These are phyloP conservation scores for Discostella stelligeroides DNA, from an alignment of 108 stramenopile species.

Conservation along the genomic window DNA sequence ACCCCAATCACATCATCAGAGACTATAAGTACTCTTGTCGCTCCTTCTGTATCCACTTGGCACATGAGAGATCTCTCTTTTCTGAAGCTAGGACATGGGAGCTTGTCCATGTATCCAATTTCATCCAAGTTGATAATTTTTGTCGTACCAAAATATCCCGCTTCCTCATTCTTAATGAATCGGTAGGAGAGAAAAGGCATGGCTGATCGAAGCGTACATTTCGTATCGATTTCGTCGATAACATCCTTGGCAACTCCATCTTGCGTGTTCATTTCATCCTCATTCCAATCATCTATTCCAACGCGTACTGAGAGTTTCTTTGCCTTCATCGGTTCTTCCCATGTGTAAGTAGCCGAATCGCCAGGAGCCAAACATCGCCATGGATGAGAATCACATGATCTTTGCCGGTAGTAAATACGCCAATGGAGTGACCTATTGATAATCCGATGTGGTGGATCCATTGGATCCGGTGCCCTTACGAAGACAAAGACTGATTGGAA, in stretches of 20 bases:
- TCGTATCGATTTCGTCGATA: constrained; percentile 4
- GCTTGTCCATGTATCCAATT: constrained; percentile 71
- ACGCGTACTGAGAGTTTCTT: constrained; percentile 83
- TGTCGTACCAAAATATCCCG: constrained; percentile 67
- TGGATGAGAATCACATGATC: constrained; percentile 69
- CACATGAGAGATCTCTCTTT: constrained; percentile 54
- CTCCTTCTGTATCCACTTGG: constrained; percentile 80
- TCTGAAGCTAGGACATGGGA: constrained; percentile 55
- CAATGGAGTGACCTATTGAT: constrained; percentile 78
- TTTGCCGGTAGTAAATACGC: constrained; percentile 85
- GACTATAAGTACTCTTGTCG: constrained; percentile 76
- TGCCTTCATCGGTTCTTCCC: constrained; percentile 89
- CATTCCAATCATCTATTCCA: constrained; percentile 43
- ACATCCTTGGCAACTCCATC: not conserved
- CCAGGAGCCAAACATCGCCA: constrained; percentile 83
- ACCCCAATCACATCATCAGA: constrained; percentile 55
- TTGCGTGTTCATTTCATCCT: constrained; percentile 2
- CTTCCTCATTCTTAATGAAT: constrained; percentile 73
- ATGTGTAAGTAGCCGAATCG: constrained; percentile 72
- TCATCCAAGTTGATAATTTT: constrained; percentile 84
- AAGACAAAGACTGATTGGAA: constrained; percentile 86
- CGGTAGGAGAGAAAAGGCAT: constrained; percentile 52
- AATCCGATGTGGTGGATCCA: constrained; percentile 79
- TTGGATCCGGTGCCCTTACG: constrained; percentile 54
- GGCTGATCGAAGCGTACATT: constrained; percentile 2